Evolutionary conservation across 2,329 filamentous ascomycete genomes (phyloP), one percentile per base, ranked within the genome.

Genomic region (Claviceps arundinis): DNA sequence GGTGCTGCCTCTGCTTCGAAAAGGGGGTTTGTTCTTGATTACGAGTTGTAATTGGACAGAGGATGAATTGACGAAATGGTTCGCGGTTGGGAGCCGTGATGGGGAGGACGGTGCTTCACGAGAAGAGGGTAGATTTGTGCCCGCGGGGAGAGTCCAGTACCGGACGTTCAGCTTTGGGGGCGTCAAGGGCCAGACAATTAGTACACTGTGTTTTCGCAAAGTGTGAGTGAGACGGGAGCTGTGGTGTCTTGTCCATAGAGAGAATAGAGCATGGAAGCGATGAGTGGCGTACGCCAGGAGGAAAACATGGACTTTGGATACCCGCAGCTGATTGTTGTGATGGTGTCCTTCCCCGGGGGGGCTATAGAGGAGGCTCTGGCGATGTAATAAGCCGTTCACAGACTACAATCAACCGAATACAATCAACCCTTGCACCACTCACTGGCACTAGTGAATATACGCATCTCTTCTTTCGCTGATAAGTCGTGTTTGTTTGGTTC

Each of bases 21-120:
- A 69, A 1, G 84, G 83, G 1, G 88, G 88, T 0, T 73, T 88
- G 24, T 78, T 97, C 60, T 68, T 96, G 54, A 80, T 98, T 51
- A 97, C 93, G 51, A 96, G 89, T 68, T 98, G 93, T 67, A 98
- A 98, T 70, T 98, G 93, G 93, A 97, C 91, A 1, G 89, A 93
- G 71, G 78, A 82, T 42, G 93, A 98, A 72, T 69, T 98, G 61
- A 73, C 77, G 55, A 70, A 69, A 16, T 97, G 91, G 89, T 93
- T 97, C 64, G 81, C 77, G 14, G 16, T 17, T 11, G 44, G n/a
- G 22, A 16, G 22, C 22, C 7, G 26, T 9, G 44, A 14, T 34
- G 9, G 30, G 30, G 30, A 34, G 30, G 30, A 34, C 9, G 30
- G 8, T 34, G 9, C 30, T 34, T 34, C 30, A 11, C 30, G 30